phyloP scores from a whole-genome alignment of 2,329 filamentous ascomycete species.

The Aspergillus amoenus region DNA sequence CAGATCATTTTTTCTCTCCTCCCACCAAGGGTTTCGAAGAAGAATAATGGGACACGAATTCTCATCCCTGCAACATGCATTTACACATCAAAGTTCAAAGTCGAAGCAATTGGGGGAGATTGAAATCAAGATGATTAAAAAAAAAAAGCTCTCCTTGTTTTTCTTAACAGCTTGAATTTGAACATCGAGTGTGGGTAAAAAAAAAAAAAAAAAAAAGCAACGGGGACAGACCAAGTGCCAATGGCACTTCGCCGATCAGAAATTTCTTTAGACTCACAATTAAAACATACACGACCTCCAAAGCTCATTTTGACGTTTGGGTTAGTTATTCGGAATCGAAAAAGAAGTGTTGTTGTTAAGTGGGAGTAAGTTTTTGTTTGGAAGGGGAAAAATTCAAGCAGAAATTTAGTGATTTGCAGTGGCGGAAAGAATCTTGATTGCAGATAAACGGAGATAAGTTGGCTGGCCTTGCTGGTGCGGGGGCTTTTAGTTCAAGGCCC shows the following conservation, averaged over 20 bases:
- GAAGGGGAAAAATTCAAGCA: constrained; percentile 15
- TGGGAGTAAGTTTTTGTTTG: constrained; percentile 1
- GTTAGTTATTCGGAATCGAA: constrained; percentile 4
- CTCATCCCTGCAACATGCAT: neutral
- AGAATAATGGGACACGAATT: neutral
- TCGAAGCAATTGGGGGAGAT: neutral
- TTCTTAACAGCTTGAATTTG: constrained; percentile 2
- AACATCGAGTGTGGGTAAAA: neutral
- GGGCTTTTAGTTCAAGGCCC: constrained; percentile 7
- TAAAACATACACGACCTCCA: constrained; percentile 57
- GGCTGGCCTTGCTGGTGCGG: constrained; percentile 17
- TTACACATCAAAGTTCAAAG: neutral
- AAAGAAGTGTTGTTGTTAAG: neutral
- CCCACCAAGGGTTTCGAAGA: neutral
- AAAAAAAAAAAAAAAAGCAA: constrained; percentile 1
- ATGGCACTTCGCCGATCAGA: constrained; percentile 4
- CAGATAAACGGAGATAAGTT: constrained; percentile 13
- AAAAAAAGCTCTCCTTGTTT: neutral
- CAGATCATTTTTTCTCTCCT: neutral
- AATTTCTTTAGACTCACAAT: constrained; percentile 49
- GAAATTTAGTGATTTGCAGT: constrained; percentile 18
- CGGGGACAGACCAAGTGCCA: constrained; percentile 1
- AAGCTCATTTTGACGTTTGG: constrained; percentile 47
- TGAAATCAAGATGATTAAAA: neutral
- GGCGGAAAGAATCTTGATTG: constrained; percentile 17